A percentile compares a stretch with the other conserved stretches of the same genome.
Conservation (phyloP, 2,329 filamentous ascomycete species). For the Aspergillus jensenii region DNA sequence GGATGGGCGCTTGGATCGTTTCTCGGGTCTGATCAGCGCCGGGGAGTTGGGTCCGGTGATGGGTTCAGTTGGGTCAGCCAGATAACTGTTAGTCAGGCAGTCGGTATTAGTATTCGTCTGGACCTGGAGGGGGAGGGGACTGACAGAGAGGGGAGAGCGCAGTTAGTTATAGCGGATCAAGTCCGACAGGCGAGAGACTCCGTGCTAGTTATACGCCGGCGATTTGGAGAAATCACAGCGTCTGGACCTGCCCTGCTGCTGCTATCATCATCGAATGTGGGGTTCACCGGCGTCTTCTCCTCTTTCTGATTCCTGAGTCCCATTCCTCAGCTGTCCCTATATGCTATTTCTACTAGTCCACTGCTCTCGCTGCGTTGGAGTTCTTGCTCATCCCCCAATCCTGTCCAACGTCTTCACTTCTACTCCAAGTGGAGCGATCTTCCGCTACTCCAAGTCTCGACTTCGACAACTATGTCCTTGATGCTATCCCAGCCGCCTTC, state of each 20-base stretch:
- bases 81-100: background rate
- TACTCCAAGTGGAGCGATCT: slow-evolving; percentile 23
- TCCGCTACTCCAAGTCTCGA: slow-evolving; percentile 10
- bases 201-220: slow-evolving; percentile 3
- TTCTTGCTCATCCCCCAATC: background rate
- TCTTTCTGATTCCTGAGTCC: background rate
- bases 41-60: background rate
- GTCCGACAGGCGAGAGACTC: slow-evolving; percentile 13
- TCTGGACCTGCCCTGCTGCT: background rate
- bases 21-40: slow-evolving; percentile 1
- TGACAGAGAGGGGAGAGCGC: too few species aligned
- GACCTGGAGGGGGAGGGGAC: background rate
- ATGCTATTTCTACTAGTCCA: background rate
- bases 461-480: slow-evolving; percentile 18
- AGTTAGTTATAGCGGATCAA: slow-evolving; percentile 15
- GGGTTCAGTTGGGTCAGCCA: background rate
- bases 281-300: slow-evolving; percentile 10
- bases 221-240: slow-evolving; percentile 11
- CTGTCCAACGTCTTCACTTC: slow-evolving; percentile 8
- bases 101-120: background rate
- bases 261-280: slow-evolving; percentile 7
- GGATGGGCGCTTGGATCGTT: background rate
- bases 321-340: background rate
- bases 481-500: slow-evolving; percentile 33
- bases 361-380: slow-evolving; percentile 1